Conservation (phyloP, 257 asterid species). For the Prunella vulgaris region DNA sequence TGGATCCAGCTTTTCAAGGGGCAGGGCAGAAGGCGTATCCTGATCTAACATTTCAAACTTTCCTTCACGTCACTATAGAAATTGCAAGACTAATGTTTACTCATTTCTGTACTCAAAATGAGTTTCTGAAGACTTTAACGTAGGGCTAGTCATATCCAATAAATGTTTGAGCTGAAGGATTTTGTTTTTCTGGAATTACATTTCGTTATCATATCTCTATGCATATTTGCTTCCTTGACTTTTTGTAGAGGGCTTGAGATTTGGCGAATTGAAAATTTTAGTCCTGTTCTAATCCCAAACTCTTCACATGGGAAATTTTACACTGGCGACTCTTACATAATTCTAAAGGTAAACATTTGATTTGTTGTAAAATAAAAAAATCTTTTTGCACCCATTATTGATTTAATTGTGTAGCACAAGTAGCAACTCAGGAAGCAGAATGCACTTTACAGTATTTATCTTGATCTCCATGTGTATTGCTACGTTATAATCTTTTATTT, state of each 20-base stretch:
- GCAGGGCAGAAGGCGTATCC: conserved; percentile 83
- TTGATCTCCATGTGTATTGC: no score
- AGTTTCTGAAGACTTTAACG: not conserved
- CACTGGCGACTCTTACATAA: conserved; percentile 73
- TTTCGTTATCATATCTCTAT: not conserved
- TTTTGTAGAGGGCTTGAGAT: conserved; percentile 69
- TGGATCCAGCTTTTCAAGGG: conserved; percentile 74
- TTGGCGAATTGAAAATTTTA: conserved; percentile 72
- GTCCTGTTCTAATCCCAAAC: conserved; percentile 51
- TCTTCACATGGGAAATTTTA: conserved; percentile 67
- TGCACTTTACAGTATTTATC: no score
- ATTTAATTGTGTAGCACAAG: conserved; percentile 1
- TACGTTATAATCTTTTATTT: not conserved
- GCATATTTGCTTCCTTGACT: conserved; percentile 33
- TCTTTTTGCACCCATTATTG: not conserved
- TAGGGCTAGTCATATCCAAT: not conserved
- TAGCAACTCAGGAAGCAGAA: not conserved
- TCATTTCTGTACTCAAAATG: conserved; percentile 6
- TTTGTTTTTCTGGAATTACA: conserved; percentile 13
- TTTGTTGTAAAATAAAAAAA: not conserved
- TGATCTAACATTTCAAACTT: conserved; percentile 8
- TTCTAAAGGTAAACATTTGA: conserved; percentile 54
- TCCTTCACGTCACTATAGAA: not conserved
- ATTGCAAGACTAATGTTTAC: conserved; percentile 8
- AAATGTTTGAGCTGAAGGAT: not conserved